Evolutionary conservation across 2,329 filamentous ascomycete species (phyloP), one percentile per base, ranked within the genome.

Genomic region (Penicillium sp.): DNA sequence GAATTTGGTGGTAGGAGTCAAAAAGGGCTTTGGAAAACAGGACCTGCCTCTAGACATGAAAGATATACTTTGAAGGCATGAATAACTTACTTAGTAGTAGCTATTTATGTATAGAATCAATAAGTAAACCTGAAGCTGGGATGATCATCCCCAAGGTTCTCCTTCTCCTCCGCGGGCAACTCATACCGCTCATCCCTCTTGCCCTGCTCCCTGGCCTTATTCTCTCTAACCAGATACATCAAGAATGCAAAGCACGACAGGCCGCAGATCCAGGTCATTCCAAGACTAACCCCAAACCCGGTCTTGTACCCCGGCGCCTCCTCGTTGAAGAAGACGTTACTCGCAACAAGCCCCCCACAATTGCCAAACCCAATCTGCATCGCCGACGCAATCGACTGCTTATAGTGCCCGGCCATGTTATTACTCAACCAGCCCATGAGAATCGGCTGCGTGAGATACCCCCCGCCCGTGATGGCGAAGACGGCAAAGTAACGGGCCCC

Each of bases 351-450:
- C 52, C 78, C 80, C 52, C 77, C 80, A 60, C 78, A 80, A 66
- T 81, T 82, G n/a, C 79, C 80, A 21, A 82, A 77, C 2, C 78
- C 78, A 3, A 77, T 70, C 68, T 78, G 76, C 66, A 80, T 72
- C 1, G 74, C 80, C 67, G 76, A 78, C 3, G 76, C 78, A 7
- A 81, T 72, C 6, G 76, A 77, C 23, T 79, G 76, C 58, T 77
- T 75, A 45, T 75, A 74, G 57, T 73, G 73, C n/a, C 77, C 78
- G 9, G 76, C 71, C 3, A 82, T 67, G 56, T 82, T 82, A 47
- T 77, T 76, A 31, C 75, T 78, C 17, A 77, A 63, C 70, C 72
- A 76, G 5, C 75, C 75, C 11, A 78, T 75, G 41, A 71, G 66
- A 46, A 75, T 72, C 1, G 76, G 74, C 73, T 75, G 71, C 53